Evolutionary conservation across 1,284 basidiomycete genomes (phyloP).

Genomic region (Ustilago bromivora): DNA sequence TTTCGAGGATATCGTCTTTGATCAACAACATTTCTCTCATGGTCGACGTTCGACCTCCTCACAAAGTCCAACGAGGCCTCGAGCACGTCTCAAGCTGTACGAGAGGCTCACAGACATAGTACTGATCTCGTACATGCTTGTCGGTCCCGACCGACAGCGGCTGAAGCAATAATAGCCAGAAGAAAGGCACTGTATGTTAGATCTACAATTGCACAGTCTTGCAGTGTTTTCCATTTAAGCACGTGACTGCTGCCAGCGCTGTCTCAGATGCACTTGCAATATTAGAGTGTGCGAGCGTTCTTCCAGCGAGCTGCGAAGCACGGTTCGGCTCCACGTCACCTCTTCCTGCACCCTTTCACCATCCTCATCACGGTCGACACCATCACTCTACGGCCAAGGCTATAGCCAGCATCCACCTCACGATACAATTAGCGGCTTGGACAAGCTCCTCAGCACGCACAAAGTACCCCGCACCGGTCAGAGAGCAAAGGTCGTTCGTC

Average conservation of each 20-base stretch:
- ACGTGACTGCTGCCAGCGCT: slow-evolving; percentile 35
- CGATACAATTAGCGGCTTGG: neutral
- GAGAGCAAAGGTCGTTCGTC: too few species aligned
- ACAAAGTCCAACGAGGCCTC: neutral
- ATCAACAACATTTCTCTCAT: too few species aligned
- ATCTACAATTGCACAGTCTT: too few species aligned
- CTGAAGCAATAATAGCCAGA: too few species aligned
- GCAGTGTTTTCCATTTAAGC: neutral
- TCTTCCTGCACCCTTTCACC: slow-evolving; percentile 9
- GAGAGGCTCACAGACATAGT: too few species aligned
- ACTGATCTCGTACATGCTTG: too few species aligned
- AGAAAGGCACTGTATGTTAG: too few species aligned
- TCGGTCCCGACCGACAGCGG: neutral
- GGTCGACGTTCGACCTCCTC: neutral
- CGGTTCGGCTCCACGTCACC: slow-evolving; percentile 44
- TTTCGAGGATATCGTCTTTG: too few species aligned
- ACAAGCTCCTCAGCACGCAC: too few species aligned
- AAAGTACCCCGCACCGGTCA: too few species aligned
- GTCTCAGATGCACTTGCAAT: slow-evolving; percentile 16
- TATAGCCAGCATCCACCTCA: neutral
- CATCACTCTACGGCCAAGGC: neutral
- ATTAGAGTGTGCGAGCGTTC: slow-evolving; percentile 8
- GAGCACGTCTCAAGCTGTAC: too few species aligned
- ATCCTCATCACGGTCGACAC: slow-evolving; percentile 13
- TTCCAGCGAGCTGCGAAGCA: slow-evolving; percentile 23